A percentile compares a stretch with the other conserved stretches of the same genome.
Conservation (phyloP, 257 asterid species). For the Orobanche coerulescens region DNA sequence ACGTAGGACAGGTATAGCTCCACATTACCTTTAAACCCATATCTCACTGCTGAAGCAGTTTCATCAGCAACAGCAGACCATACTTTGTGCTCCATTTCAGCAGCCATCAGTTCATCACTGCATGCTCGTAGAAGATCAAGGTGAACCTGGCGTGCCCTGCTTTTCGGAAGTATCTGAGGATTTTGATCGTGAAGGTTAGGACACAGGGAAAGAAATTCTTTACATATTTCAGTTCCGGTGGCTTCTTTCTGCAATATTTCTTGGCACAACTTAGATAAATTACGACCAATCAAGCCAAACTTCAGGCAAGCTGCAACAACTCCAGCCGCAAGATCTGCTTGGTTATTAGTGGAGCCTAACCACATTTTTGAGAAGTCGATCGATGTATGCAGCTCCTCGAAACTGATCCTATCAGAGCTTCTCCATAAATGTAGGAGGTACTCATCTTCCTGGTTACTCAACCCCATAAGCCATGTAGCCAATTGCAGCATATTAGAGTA, state of each 20-base stretch:
- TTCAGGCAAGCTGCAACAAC: conserved; percentile 73
- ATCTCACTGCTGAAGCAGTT: conserved; percentile 91
- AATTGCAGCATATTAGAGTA: conserved; percentile 67
- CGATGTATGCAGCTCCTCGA: conserved; percentile 84
- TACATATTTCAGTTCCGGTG: conserved; percentile 52
- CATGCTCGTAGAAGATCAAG: conserved; percentile 78
- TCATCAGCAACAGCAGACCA: conserved; percentile 88
- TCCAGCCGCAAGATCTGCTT: conserved; percentile 77
- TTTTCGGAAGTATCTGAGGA: conserved; percentile 81
- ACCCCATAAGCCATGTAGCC: conserved; percentile 93
- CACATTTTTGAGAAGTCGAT: conserved; percentile 82
- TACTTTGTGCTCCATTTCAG: conserved; percentile 56
- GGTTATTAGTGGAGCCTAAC: conserved; percentile 69
- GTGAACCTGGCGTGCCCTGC: conserved; percentile 86
- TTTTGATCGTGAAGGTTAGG: conserved; percentile 55
- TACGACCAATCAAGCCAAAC: conserved; percentile 83
- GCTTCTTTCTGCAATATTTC: conserved; percentile 68
- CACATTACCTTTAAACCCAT: conserved; percentile 67
- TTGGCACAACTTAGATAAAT: conserved; percentile 72
- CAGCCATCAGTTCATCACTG: conserved; percentile 47
- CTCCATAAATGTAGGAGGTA: conserved; percentile 45
- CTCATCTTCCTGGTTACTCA: conserved; percentile 39
- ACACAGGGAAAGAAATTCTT: conserved; percentile 48
- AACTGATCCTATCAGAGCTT: conserved; percentile 59
- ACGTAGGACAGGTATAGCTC: conserved; percentile 1